A percentile compares a stretch with the other conserved stretches of the same genome.
Conservation (phyloP, 2,329 filamentous ascomycete genomes). For the Ophiognomonia clavigignenti-juglandacearum region DNA sequence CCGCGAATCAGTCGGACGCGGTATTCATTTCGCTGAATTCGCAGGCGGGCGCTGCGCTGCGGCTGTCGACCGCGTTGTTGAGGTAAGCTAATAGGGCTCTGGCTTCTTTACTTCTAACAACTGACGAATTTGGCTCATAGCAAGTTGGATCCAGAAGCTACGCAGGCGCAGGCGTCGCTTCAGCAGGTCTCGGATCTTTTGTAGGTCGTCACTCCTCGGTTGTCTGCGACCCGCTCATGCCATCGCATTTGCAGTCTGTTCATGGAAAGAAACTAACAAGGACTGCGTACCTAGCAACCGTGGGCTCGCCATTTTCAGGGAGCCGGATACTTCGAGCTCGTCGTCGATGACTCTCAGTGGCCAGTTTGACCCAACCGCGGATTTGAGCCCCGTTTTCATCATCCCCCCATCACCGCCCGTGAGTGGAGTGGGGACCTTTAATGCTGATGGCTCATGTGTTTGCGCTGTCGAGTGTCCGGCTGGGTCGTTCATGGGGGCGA, state of each 20-base stretch:
- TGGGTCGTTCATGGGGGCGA: not conserved
- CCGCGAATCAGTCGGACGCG: not conserved
- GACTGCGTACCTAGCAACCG: not conserved
- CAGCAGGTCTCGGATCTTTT: not conserved
- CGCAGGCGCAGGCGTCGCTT: not conserved
- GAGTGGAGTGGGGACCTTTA: not conserved
- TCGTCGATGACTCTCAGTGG: not conserved
- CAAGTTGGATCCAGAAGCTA: constrained; percentile 3
- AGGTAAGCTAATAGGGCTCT: too few species aligned
- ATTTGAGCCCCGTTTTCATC: not conserved
- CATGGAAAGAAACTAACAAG: not conserved
- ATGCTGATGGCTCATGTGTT: constrained; percentile 3
- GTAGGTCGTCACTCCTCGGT: not conserved
- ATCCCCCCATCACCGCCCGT: not conserved
- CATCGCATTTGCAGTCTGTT: not conserved
- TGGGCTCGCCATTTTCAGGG: not conserved
- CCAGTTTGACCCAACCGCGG: not conserved
- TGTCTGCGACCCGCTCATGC: not conserved
- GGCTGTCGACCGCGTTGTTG: constrained; percentile 1
- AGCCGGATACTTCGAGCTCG: not conserved
- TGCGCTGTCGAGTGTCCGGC: constrained; percentile 3
- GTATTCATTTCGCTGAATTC: not conserved
- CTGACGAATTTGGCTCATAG: too few species aligned
- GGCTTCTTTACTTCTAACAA: too few species aligned
- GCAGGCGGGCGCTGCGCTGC: not conserved